A percentile compares a stretch with the other conserved stretches of the same genome.
Evolutionary conservation across 139 green algal genomes (phyloP).

Genomic region (Trebouxia sp.): DNA sequence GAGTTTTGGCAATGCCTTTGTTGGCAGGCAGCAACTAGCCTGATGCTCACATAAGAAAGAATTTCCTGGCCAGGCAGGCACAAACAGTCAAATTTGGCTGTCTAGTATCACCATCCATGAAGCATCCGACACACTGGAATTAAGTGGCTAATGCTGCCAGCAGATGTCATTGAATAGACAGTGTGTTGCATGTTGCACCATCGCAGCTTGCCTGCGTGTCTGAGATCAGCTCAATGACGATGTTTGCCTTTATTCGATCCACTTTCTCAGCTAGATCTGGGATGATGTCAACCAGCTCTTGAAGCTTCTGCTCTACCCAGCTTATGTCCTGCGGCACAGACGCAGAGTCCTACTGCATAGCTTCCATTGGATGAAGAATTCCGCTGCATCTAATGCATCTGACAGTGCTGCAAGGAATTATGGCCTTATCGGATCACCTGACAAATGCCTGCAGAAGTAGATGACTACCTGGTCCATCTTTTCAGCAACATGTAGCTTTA

Average conservation of each 20-base stretch:
- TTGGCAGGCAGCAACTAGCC: background rate
- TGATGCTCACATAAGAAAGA: background rate
- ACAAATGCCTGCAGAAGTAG: no score
- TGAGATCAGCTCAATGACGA: background rate
- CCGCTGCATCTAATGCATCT: no score
- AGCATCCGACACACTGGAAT: background rate
- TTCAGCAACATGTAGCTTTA: constrained; percentile 48
- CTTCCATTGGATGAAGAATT: no score
- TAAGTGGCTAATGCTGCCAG: background rate
- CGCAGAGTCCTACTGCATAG: background rate
- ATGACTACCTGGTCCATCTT: constrained; percentile 38
- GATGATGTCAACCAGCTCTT: background rate
- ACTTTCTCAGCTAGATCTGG: constrained; percentile 17
- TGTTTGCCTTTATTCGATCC: constrained; percentile 25
- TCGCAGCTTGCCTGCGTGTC: constrained; percentile 9
- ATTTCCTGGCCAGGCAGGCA: no score
- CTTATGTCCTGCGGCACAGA: background rate
- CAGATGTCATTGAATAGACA: no score
- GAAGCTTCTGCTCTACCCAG: constrained; percentile 1
- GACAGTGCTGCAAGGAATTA: no score
- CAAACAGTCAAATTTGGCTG: background rate
- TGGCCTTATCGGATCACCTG: no score
- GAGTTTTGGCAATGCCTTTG: no score
- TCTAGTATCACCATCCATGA: background rate
- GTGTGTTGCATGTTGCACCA: no score